Conservation (phyloP, 106 monocot genomes). For the Dendrobium huoshanense region DNA sequence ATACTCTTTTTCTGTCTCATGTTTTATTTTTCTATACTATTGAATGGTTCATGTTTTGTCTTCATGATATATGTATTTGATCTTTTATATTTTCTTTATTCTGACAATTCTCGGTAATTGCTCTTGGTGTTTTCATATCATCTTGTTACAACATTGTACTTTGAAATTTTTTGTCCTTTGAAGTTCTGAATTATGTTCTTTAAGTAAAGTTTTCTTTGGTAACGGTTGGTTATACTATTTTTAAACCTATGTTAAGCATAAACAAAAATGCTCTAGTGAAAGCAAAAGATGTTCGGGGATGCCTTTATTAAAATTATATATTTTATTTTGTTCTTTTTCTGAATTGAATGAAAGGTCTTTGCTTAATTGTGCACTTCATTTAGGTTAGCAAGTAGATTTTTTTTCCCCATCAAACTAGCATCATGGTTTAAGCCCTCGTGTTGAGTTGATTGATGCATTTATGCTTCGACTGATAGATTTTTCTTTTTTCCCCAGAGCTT, state of each 20-base stretch:
- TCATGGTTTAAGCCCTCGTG: not conserved
- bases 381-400: not conserved
- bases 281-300: not conserved
- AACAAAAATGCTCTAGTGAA: not conserved
- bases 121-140: not conserved
- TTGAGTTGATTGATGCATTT: not conserved
- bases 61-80: not conserved
- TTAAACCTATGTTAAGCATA: not conserved
- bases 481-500: constrained; percentile 77
- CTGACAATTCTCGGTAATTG: too few species aligned
- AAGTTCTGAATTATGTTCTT: not conserved
- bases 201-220: not conserved
- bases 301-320: not conserved
- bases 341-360: not conserved
- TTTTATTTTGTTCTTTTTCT: not conserved
- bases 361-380: not conserved
- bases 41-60: too few species aligned
- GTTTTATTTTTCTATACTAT: too few species aligned
- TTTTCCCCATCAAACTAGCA: not conserved
- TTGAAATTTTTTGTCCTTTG: too few species aligned
- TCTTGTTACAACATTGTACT: not conserved
- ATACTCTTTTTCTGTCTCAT: too few species aligned
- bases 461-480: constrained; percentile 21
- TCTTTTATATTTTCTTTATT: too few species aligned
- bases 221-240: not conserved